These are phyloP conservation scores for Pseudocercospora eumusae DNA, from an alignment of 2,329 filamentous ascomycete genomes.

Conservation along the genomic window DNA sequence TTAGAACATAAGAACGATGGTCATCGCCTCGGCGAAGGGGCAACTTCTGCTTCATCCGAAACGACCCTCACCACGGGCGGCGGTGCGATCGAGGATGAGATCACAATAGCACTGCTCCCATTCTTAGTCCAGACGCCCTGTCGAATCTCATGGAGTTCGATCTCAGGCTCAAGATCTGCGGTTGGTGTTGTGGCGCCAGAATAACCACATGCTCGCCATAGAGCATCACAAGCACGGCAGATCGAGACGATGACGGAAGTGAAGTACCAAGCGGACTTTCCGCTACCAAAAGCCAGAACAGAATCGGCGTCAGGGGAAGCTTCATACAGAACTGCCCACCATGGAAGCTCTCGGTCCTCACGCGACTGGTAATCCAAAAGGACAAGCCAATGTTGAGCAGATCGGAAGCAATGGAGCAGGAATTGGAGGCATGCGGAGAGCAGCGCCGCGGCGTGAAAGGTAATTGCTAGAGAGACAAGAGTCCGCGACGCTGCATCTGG, in stretches of 20 bases:
- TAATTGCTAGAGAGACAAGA: neutral
- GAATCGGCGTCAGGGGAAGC: constrained; percentile 1
- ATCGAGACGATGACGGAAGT: neutral
- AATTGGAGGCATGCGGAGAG: constrained; percentile 1
- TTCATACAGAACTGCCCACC: neutral
- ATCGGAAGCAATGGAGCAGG: neutral
- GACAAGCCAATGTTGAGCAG: neutral
- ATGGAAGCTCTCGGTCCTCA: neutral
- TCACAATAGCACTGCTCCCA: neutral
- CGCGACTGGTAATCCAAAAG: constrained; percentile 1
- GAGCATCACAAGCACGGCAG: neutral
- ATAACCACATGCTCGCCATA: neutral
- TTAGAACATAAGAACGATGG: neutral
- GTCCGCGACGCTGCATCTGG: neutral
- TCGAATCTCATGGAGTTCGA: neutral
- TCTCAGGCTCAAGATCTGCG: neutral
- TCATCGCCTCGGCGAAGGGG: neutral
- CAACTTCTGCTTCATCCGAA: neutral
- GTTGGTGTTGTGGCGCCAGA: too few relatives aligned
- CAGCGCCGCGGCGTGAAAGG: neutral
- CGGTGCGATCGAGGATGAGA: neutral
- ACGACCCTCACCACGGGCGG: neutral
- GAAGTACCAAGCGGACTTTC: constrained; percentile 2
- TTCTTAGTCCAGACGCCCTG: neutral
- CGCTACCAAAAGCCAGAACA: constrained; percentile 2